Evolutionary conservation across 352 stramenopile genomes (phyloP).

Genomic region (Pythium myriotylum): DNA sequence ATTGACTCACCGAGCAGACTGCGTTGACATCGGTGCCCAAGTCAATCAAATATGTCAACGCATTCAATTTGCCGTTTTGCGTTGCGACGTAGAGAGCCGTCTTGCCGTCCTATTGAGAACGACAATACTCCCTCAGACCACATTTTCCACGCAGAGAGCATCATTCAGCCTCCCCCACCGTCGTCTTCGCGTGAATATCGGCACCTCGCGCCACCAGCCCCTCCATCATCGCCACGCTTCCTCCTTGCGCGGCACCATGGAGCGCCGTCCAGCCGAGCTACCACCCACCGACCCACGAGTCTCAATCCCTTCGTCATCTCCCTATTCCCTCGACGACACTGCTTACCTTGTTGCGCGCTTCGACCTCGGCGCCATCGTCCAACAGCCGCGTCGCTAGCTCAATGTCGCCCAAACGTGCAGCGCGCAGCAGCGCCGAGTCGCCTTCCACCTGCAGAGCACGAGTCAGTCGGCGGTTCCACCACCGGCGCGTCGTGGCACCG

Average conservation of each 20-base stretch:
- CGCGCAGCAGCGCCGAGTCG: too few relatives aligned
- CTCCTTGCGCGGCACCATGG: neutral
- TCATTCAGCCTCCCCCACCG: neutral
- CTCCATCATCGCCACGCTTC: slow-evolving; percentile 3
- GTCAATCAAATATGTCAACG: neutral
- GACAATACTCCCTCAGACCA: too few relatives aligned
- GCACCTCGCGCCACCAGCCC: neutral
- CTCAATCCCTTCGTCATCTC: too few relatives aligned
- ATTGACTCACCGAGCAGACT: neutral
- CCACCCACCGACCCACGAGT: neutral
- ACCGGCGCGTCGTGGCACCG: too few relatives aligned
- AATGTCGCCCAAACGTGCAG: too few relatives aligned
- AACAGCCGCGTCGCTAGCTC: neutral
- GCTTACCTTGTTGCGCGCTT: neutral
- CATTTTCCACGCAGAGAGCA: too few relatives aligned
- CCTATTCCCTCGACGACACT: neutral
- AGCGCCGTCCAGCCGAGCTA: slow-evolving; percentile 1
- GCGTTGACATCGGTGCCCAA: slow-evolving; percentile 7
- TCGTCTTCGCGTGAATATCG: neutral
- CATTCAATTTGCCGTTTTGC: neutral
- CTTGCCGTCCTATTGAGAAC: neutral
- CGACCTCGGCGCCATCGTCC: neutral
- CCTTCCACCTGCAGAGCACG: neutral
- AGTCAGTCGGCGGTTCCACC: too few relatives aligned
- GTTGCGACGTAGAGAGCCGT: slow-evolving; percentile 7